Percentiles rank a stretch among this genome's conserved stretches.
Evolutionary conservation across 495 filamentous ascomycete species (phyloP).

Genomic region (Podospora tetraspora): DNA sequence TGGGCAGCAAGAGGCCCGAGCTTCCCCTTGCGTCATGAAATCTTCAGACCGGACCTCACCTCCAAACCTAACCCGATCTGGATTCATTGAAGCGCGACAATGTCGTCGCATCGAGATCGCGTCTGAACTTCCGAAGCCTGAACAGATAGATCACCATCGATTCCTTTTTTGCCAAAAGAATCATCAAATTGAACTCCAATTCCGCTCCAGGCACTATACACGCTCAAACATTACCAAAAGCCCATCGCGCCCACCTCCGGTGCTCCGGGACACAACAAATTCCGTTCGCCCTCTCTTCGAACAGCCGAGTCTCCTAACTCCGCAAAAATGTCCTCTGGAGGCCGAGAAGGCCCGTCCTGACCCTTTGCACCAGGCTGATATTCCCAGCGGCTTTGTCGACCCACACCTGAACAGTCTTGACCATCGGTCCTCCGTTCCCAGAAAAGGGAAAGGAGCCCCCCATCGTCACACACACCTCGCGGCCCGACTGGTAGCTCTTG

Average conservation of each 20-base stretch:
- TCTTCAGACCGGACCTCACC: too few species aligned
- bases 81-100: background rate
- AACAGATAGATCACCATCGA: too few species aligned
- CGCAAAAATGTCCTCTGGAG: background rate
- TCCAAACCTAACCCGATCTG: too few species aligned
- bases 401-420: background rate
- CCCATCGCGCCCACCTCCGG: background rate
- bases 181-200: background rate
- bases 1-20: background rate
- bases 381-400: background rate
- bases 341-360: background rate
- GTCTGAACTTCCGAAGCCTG: too few species aligned
- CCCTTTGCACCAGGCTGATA: background rate
- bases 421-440: background rate
- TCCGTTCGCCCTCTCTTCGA: background rate
- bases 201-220: background rate
- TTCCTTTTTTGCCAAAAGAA: background rate
- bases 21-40: background rate
- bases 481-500: background rate
- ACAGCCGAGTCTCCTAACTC: background rate
- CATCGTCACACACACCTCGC: background rate
- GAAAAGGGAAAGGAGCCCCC: background rate
- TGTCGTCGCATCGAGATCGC: background rate
- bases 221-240: background rate
- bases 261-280: too few species aligned